Base-by-base conservation (phyloP, 371 early-diverging fungal species). In the Mucor ambiguus region DNA sequence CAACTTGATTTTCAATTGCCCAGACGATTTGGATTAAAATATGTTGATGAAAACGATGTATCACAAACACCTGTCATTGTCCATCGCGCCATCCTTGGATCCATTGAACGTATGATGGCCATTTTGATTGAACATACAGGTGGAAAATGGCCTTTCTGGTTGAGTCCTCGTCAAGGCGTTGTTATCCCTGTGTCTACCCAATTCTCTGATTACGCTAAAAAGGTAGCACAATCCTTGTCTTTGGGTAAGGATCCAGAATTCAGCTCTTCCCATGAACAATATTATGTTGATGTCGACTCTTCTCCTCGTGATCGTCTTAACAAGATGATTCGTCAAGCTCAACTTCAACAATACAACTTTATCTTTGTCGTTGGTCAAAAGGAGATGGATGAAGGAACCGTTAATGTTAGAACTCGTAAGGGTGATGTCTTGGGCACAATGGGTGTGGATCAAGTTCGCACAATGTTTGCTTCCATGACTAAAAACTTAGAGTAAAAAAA, bases 71-170 rank as follows among this genome's bases (percentile, higher is more conserved):
- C 99, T 29, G 97, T 98, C 6, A 96, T 98, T 76, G 91, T 98
- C 12, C 99, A 98, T 76, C 88, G 99, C 38, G 99, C 99, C 11
- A 92, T 97, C 48, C 79, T 96, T 35, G 99, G 99, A 4, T 91
- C 92, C 18, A 84, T 98, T 14, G 99, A 98, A 78, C 87, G 99
- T 24, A 93, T 97, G 90, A 88, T 97, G 85, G 99, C 95, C 22
- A 96, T 98, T 66, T 74, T 96, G 69, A 91, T 93, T 68, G 99
- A 98, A 75, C 91, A 93, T 67, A 94, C 90, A 56, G 90, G 83
- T 3, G 96, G 96, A 41, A 86, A 89, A 58, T 94, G 96, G 90
- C 99, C 99, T n/a, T 93, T 99, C 86, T 99, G 99, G 99, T 80
- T 99, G 18, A 93, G 93, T 32, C 99, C 99, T 20, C 90, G 97